Evolutionary conservation across 1,284 basidiomycete genomes (phyloP), one percentile per base, ranked within the genome.

Genomic region (Heliocybe sulcata): DNA sequence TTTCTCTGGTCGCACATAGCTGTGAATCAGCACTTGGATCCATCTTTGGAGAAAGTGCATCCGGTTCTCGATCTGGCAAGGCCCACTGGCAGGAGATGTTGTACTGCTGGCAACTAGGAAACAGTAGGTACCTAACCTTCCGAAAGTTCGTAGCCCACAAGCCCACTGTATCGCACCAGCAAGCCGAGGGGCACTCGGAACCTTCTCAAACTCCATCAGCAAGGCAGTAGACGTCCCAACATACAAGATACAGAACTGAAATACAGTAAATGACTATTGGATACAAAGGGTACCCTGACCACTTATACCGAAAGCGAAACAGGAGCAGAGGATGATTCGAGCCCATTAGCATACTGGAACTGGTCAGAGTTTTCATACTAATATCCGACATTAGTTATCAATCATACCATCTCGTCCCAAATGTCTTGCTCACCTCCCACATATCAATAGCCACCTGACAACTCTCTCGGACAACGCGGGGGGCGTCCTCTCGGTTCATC

Each of bases 391-490:
- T 35, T 23, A 31, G n/a, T 3, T 19, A 11, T 45, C 26, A 23
- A 29, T 22, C 23, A 55, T 26, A 3, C 4, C 10, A 50, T 49
- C 14, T 8, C 19, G 4, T 6, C 6, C 42, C 50, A 54, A 53
- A 53, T 42, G 2, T 57, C 42, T 22, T 33, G 10, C 31, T 56
- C 56, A 89, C 89, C 87, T 95, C 91, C 83, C 89, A 95, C 93
- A 98, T 95, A 69, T 99, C 97, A 55, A 99, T 81, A 1, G 96
- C 97, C 53, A 99, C 88, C 65, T 95, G 85, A 72, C 97, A 99
- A 63, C 94, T 97, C 72, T 99, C 95, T 54, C 90, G 80, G 1
- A 99, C 97, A 11, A 99, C 95, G 8, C 82, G 73, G 0, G 96
- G 96, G 3, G 92, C 85, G 61, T 92, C 87, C 53, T 80, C 74